Conservation (phyloP, 345 rosid species). For the Melastoma malabathricum region DNA sequence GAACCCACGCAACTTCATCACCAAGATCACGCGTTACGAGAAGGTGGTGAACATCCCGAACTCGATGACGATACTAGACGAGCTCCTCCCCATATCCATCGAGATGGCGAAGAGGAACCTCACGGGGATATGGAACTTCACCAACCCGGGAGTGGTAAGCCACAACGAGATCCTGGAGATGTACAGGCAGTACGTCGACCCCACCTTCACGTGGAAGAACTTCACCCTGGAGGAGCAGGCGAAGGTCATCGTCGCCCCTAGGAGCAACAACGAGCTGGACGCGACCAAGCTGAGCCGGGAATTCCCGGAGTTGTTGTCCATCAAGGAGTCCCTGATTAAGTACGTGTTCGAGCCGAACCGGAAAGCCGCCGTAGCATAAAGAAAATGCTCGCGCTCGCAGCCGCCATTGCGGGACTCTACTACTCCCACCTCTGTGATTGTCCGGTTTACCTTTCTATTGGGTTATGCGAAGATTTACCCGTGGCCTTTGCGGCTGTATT, state of each 20-base stretch:
- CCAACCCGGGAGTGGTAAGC: slow-evolving; percentile 75
- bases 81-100: slow-evolving; percentile 46
- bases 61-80: slow-evolving; percentile 75
- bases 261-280: slow-evolving; percentile 80
- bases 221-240: slow-evolving; percentile 75
- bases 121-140: slow-evolving; percentile 76
- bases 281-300: slow-evolving; percentile 48
- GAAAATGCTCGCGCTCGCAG: no score
- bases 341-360: slow-evolving; percentile 58
- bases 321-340: slow-evolving; percentile 62
- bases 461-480: no score
- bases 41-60: slow-evolving; percentile 74
- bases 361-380: slow-evolving; percentile 14
- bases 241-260: slow-evolving; percentile 63
- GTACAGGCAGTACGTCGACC: slow-evolving; percentile 48
- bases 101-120: slow-evolving; percentile 78
- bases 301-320: slow-evolving; percentile 63
- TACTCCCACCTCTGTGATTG: no score
- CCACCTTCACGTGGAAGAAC: slow-evolving; percentile 62
- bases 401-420: no score
- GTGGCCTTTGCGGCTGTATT: no score
- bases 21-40: slow-evolving; percentile 61
- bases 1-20: slow-evolving; percentile 65
- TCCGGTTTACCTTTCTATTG: no score
- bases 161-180: slow-evolving; percentile 74